Conservation (phyloP, 305 asterid genomes). For the Withania somnifera region DNA sequence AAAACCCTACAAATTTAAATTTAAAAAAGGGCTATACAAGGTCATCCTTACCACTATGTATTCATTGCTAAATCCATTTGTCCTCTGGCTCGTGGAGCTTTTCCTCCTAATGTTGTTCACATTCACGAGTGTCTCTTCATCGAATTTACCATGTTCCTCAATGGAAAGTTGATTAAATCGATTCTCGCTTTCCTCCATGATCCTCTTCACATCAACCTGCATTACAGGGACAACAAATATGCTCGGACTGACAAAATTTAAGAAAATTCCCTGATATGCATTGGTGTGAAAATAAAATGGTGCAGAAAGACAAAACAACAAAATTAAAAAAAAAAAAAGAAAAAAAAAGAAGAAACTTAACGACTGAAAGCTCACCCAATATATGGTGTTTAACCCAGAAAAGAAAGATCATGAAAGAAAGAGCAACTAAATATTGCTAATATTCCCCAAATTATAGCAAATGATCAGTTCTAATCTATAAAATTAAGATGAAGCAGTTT, state of each 20-base stretch:
- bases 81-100: constrained; percentile 39
- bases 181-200: constrained; percentile 71
- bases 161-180: constrained; percentile 73
- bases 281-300: neutral
- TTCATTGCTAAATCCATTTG: constrained; percentile 77
- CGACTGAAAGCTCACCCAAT: neutral
- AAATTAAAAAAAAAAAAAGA: neutral
- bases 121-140: constrained; percentile 91
- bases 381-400: neutral
- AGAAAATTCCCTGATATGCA: neutral
- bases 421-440: neutral
- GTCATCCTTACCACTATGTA: constrained; percentile 73
- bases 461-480: neutral
- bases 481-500: neutral
- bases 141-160: constrained; percentile 94
- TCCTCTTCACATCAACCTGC: constrained; percentile 66
- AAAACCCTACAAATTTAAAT: neutral
- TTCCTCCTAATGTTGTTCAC: constrained; percentile 74
- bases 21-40: neutral
- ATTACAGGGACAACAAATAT: neutral
- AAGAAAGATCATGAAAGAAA: neutral
- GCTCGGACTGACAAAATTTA: neutral
- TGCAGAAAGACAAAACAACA: neutral
- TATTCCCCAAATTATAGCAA: neutral
- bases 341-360: neutral